Base-by-base conservation (phyloP, 257 asterid genomes). In the Paraleonurus japonicus region DNA sequence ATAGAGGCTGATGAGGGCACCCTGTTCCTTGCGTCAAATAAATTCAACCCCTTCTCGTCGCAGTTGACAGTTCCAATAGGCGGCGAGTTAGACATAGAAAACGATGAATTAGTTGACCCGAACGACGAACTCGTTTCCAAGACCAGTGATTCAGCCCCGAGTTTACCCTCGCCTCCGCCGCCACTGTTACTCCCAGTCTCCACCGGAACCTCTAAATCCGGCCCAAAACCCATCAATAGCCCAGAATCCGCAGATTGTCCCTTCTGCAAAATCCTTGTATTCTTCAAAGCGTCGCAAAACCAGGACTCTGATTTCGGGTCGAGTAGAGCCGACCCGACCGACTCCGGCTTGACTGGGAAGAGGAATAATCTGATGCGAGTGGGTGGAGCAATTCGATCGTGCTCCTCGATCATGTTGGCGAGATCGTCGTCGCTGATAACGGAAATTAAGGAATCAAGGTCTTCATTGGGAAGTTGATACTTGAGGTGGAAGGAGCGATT, bases 401-500 rank as follows among this genome's bases (percentile, higher is more conserved):
- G 88, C 82, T 93, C 98, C 41, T 90, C 98, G 23, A 93, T 80
- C 97, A 93, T 88, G 75, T 83, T 88, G 58, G 76, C 74, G 67
- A 93, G 83, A 81, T 93, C 97, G 74, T 93, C 98, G 60, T 90
- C 98, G 48, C 89, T 81, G 15, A 87, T 65, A 3, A 93, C 95
- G 19, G 95, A 86, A 62, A 93, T 85, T 57, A 93, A 71, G 10
- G 97, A 86, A 53, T 93, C 97, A 13, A 93, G 85, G 78, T 89
- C 94, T 61, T 90, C 90, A 67, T 82, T 55, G 0, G 97, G 97
- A 41, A 93, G 88, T 85, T 88, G 97, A 80, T 89, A 93, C 80
- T 89, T 90, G 68, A 93, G 87, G 35, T 73, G 83, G 74, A 90
- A 90, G 4, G 88, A 85, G 58, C 93, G 95, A 67, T 82, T 84